Percentiles rank a stretch among this genome's conserved stretches.
phyloP scores from a whole-genome alignment of 495 filamentous ascomycete genomes.

The Hyaloscypha hepaticicola region DNA sequence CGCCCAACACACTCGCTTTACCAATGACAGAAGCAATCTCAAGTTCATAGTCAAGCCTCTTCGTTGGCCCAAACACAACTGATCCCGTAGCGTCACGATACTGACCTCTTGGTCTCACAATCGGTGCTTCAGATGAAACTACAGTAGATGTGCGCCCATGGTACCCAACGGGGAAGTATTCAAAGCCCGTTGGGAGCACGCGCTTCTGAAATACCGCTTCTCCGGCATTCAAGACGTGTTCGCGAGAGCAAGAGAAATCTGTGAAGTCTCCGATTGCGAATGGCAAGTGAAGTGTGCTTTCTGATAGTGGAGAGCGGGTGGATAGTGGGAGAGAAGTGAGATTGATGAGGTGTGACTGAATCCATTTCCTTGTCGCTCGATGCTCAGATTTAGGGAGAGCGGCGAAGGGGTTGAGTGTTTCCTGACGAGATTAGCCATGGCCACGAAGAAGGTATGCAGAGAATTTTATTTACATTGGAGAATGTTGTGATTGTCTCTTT shows the following conservation, averaged over 20 bases:
- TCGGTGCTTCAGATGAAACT: slow-evolving; percentile 67
- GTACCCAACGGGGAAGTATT: slow-evolving; percentile 84
- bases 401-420: slow-evolving; percentile 77
- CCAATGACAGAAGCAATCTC: slow-evolving; percentile 83
- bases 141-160: slow-evolving; percentile 76
- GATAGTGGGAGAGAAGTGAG: slow-evolving; percentile 46
- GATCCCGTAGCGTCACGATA: neutral
- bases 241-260: slow-evolving; percentile 85
- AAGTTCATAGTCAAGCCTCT: slow-evolving; percentile 77
- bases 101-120: slow-evolving; percentile 77
- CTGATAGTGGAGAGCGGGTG: slow-evolving; percentile 46
- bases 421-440: neutral
- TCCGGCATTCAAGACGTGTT: slow-evolving; percentile 74
- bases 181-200: slow-evolving; percentile 65
- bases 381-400: slow-evolving; percentile 69
- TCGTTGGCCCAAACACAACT: slow-evolving; percentile 46
- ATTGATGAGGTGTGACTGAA: slow-evolving; percentile 57
- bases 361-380: slow-evolving; percentile 65
- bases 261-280: slow-evolving; percentile 89
- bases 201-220: slow-evolving; percentile 20
- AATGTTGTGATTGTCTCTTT: neutral
- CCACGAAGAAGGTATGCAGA: neutral
- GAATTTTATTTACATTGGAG: neutral
- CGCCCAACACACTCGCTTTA: slow-evolving; percentile 63
- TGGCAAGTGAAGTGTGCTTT: slow-evolving; percentile 71